A percentile compares a stretch with the other conserved stretches of the same genome.
phyloP scores from a whole-genome alignment of 2,329 filamentous ascomycete genomes.

The Aspergillus persii region DNA sequence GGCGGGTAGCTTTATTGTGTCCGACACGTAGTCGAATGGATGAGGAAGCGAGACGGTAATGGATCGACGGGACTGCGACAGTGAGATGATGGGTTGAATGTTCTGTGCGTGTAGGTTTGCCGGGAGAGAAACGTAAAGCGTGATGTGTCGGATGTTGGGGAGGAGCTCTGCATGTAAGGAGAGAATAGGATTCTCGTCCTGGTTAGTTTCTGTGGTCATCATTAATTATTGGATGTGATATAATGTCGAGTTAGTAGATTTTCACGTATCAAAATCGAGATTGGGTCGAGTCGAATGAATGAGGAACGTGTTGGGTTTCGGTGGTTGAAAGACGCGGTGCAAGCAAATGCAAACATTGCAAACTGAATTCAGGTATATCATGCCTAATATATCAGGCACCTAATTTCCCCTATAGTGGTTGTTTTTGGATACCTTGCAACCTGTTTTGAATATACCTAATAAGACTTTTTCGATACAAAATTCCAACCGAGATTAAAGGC shows the following conservation, averaged over 20 bases:
- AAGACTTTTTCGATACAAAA: not conserved
- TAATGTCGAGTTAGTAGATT: not conserved
- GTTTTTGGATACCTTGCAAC: no score
- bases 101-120: slow-evolving; percentile 7
- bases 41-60: slow-evolving; percentile 37
- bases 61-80: slow-evolving; percentile 36
- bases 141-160: slow-evolving; percentile 59
- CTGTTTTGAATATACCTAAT: not conserved
- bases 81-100: slow-evolving; percentile 22
- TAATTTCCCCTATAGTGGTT: not conserved
- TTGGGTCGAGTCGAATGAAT: not conserved
- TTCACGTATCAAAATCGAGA: not conserved
- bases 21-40: slow-evolving; percentile 21
- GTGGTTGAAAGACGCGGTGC: no score
- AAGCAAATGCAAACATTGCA: slow-evolving; percentile 12
- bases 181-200: slow-evolving; percentile 20
- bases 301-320: not conserved
- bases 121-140: slow-evolving; percentile 54
- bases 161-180: slow-evolving; percentile 60
- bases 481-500: not conserved
- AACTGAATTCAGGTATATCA: not conserved
- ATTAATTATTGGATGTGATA: not conserved
- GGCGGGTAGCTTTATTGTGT: slow-evolving; percentile 51
- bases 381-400: not conserved
- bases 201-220: not conserved